Conservation (phyloP, 106 monocot species). For the Triglochin maritima region DNA sequence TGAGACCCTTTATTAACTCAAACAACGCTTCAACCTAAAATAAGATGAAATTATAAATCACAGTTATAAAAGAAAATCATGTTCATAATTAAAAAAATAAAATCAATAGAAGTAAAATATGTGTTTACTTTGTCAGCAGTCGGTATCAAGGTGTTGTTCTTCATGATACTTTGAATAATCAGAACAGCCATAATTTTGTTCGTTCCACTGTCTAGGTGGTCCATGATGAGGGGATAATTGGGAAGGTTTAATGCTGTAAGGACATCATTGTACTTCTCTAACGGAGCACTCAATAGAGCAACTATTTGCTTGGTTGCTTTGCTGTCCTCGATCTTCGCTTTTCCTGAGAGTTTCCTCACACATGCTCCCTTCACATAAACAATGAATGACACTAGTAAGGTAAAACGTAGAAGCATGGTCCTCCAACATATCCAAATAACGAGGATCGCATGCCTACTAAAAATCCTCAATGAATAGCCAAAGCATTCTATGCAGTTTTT, state of each 20-base stretch:
- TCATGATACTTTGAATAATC: conserved; percentile 99
- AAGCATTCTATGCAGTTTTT: too few relatives aligned
- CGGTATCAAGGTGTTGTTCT: conserved; percentile 75
- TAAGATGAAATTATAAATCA: neutral
- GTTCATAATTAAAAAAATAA: neutral
- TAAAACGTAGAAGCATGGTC: neutral
- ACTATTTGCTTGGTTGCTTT: conserved; percentile 94
- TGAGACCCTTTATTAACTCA: conserved; percentile 93
- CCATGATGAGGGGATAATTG: conserved; percentile 95
- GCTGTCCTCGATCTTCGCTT: conserved; percentile 82
- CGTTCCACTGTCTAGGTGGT: conserved; percentile 80
- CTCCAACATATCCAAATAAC: too few relatives aligned
- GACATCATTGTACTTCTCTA: conserved; percentile 97
- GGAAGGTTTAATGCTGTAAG: conserved; percentile 88
- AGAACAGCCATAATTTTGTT: conserved; percentile 99
- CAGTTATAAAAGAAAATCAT: neutral
- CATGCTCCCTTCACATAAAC: conserved; percentile 59
- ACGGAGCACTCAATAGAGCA: conserved; percentile 92
- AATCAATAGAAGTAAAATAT: conserved; percentile 3
- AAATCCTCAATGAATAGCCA: too few relatives aligned
- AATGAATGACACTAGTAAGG: neutral
- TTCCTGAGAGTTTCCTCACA: conserved; percentile 87
- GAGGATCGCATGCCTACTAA: too few relatives aligned
- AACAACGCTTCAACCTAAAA: conserved; percentile 89
- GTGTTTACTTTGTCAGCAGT: conserved; percentile 77